Evolutionary conservation across 2,329 filamentous ascomycete species (phyloP).

Genomic region (Clonostachys rhizophaga): DNA sequence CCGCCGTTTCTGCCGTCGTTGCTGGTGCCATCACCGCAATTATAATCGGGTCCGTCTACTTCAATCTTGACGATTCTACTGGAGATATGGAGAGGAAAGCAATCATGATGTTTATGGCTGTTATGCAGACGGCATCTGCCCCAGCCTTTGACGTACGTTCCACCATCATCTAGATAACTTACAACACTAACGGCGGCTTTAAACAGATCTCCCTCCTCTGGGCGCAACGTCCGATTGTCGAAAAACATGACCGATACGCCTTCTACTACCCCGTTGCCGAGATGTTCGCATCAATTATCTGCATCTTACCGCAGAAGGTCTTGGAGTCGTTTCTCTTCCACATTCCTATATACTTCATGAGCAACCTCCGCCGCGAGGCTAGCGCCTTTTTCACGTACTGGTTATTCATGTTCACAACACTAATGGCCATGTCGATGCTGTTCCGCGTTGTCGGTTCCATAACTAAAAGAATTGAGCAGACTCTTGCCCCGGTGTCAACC

Average conservation of each 20-base stretch:
- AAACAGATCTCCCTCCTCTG: constrained; percentile 44
- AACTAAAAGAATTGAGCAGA: constrained; percentile 62
- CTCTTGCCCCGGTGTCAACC: constrained; percentile 53
- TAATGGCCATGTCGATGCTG: constrained; percentile 61
- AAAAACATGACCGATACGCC: constrained; percentile 26
- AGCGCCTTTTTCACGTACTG: constrained; percentile 41
- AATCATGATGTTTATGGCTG: constrained; percentile 53
- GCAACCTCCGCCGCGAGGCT: constrained; percentile 33
- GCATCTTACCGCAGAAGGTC: constrained; percentile 33
- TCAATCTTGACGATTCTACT: constrained; percentile 40
- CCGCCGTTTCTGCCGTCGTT: constrained; percentile 21
- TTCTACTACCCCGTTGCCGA: constrained; percentile 25
- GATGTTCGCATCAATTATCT: constrained; percentile 23
- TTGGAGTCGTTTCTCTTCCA: constrained; percentile 30
- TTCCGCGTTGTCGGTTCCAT: constrained; percentile 70
- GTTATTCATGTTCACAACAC: constrained; percentile 30
- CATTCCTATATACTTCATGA: constrained; percentile 43
- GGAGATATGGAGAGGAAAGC: constrained; percentile 48
- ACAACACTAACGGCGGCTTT: constrained; percentile 51
- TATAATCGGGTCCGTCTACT: constrained; percentile 59
- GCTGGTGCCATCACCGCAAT: constrained; percentile 48
- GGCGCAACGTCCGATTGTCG: constrained; percentile 27
- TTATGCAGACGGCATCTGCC: constrained; percentile 32
- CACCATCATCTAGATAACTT: too few relatives aligned
- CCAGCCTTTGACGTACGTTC: too few relatives aligned